phyloP scores from a whole-genome alignment of 1,139 yeast genomes.

The Hansenula sp. region DNA sequence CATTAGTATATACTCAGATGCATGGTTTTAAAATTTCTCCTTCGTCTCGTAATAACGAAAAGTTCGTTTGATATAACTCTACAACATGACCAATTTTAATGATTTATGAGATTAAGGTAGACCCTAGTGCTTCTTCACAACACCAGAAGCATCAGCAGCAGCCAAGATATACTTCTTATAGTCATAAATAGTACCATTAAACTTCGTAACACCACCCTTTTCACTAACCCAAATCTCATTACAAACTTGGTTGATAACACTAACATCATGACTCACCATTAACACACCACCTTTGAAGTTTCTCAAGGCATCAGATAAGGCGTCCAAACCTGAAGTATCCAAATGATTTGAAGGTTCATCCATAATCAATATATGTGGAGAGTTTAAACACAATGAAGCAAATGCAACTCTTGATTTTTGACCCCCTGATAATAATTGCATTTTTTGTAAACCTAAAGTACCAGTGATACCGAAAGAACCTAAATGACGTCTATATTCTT shows the following conservation, averaged over 20 bases:
- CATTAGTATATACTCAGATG: too few species aligned
- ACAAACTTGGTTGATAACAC: constrained; percentile 83
- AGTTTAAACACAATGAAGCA: constrained; percentile 86
- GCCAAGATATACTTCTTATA: constrained; percentile 85
- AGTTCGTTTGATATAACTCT: too few species aligned
- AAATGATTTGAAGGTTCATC: constrained; percentile 99
- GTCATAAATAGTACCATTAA: constrained; percentile 80
- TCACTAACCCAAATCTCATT: constrained; percentile 96
- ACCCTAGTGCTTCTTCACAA: constrained; percentile 69
- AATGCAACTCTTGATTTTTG: constrained; percentile 98
- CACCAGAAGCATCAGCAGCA: constrained; percentile 81
- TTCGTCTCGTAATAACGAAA: too few species aligned
- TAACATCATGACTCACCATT: constrained; percentile 97
- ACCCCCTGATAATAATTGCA: constrained; percentile 92
- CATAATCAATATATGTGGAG: constrained; percentile 88
- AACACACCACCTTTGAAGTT: constrained; percentile 92
- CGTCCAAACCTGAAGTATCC: constrained; percentile 98
- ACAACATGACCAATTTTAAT: too few species aligned
- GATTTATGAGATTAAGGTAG: too few species aligned
- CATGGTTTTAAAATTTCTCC: too few species aligned
- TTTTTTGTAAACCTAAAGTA: constrained; percentile 85
- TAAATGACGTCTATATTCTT: constrained; percentile 93
- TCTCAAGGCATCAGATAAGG: constrained; percentile 82
- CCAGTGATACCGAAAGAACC: constrained; percentile 98
- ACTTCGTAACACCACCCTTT: constrained; percentile 70